Evolutionary conservation across 1,284 basidiomycete species (phyloP).

Genomic region (Rhodotorula sp.): DNA sequence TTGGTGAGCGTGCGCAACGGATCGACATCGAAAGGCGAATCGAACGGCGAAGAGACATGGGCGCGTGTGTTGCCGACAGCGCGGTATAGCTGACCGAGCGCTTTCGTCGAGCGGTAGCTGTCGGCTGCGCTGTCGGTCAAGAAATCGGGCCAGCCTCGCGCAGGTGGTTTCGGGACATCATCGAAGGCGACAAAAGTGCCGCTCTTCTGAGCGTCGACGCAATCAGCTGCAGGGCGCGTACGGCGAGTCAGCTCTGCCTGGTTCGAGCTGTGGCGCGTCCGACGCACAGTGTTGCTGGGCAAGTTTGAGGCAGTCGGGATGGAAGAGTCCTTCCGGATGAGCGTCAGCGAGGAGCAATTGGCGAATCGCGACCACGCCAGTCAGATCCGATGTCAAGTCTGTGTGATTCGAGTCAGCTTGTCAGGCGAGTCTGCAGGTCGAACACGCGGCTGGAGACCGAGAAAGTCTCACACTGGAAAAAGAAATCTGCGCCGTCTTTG

Average conservation of each 20-base stretch:
- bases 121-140: background rate
- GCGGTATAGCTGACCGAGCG: constrained; percentile 22
- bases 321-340: constrained; percentile 10
- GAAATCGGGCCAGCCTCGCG: constrained; percentile 18
- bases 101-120: constrained; percentile 7
- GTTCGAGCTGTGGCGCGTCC: background rate
- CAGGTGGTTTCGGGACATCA: constrained; percentile 5
- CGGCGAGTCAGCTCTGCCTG: background rate
- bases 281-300: constrained; percentile 27
- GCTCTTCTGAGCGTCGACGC: constrained; percentile 26
- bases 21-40: constrained; percentile 1
- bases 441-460: background rate
- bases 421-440: background rate
- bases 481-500: constrained; percentile 21
- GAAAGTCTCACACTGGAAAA: constrained; percentile 22
- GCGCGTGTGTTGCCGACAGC: background rate
- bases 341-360: constrained; percentile 23
- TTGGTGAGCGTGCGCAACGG: constrained; percentile 5
- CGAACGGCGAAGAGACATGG: too few species aligned
- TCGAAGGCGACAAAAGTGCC: constrained; percentile 4
- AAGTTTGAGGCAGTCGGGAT: constrained; percentile 22
- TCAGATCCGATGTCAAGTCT: constrained; percentile 15
- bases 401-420: background rate
- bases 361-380: constrained; percentile 15
- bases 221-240: constrained; percentile 1